Percentiles rank a stretch among this genome's conserved stretches.
phyloP scores from a whole-genome alignment of 2,329 filamentous ascomycete genomes.

The Pseudopithomyces maydicus region DNA sequence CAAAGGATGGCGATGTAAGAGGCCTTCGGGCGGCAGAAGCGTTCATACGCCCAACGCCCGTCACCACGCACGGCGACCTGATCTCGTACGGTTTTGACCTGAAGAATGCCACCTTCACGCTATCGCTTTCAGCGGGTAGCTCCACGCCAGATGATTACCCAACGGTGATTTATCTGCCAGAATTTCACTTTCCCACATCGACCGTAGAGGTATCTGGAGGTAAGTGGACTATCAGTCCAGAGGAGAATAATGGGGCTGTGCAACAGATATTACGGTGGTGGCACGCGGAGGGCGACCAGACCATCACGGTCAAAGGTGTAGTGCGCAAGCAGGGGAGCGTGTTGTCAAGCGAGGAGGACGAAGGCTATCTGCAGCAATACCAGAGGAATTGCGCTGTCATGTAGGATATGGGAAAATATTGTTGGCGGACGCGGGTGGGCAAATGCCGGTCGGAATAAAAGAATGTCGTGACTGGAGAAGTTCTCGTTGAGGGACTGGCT shows the following conservation, averaged over 20 bases:
- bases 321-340: slow-evolving; percentile 60
- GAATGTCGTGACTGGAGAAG: slow-evolving; percentile 2
- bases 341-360: slow-evolving; percentile 68
- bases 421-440: too few relatives aligned
- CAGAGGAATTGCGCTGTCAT: slow-evolving; percentile 52
- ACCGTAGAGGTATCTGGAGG: slow-evolving; percentile 79
- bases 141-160: slow-evolving; percentile 68
- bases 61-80: slow-evolving; percentile 74
- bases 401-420: slow-evolving; percentile 28
- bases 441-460: background rate
- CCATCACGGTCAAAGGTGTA: slow-evolving; percentile 74
- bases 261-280: slow-evolving; percentile 88
- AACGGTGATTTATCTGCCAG: slow-evolving; percentile 84
- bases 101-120: slow-evolving; percentile 74
- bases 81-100: slow-evolving; percentile 80
- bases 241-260: slow-evolving; percentile 70
- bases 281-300: slow-evolving; percentile 86
- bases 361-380: slow-evolving; percentile 75
- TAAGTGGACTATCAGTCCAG: slow-evolving; percentile 82
- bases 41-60: slow-evolving; percentile 83
- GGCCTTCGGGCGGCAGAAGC: slow-evolving; percentile 92
- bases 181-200: slow-evolving; percentile 87
- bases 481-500: background rate
- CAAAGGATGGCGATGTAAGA: slow-evolving; percentile 29
- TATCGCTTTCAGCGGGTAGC: slow-evolving; percentile 68